Conservation (phyloP, 768 basidiomycete species). For the Termitomyces heimii region DNA sequence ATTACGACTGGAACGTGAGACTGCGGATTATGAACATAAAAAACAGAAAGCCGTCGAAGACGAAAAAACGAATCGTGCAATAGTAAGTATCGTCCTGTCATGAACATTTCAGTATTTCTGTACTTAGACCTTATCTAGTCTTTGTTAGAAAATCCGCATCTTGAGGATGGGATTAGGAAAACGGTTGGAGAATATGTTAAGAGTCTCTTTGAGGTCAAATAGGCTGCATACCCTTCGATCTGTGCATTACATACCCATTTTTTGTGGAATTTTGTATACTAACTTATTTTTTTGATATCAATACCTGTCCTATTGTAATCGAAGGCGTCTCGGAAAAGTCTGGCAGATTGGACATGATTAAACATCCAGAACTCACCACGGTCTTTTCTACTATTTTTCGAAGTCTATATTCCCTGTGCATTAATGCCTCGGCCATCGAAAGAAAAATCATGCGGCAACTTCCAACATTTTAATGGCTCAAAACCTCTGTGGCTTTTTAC, state of each 20-base stretch:
- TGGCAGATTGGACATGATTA: not conserved
- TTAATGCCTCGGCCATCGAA: too few species aligned
- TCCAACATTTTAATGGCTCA: not conserved
- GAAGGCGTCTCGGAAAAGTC: not conserved
- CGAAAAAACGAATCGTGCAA: conserved; percentile 61
- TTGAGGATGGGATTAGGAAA: conserved; percentile 57
- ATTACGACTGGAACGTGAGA: conserved; percentile 48
- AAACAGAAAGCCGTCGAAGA: conserved; percentile 44
- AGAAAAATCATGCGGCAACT: not conserved
- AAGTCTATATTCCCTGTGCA: not conserved
- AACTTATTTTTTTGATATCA: conserved; percentile 7
- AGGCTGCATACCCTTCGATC: conserved; percentile 4
- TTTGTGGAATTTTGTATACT: conserved; percentile 9
- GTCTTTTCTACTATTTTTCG: not conserved
- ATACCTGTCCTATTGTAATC: not conserved
- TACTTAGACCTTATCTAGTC: conserved; percentile 28
- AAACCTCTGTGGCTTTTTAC: too few species aligned
- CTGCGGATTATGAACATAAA: conserved; percentile 47
- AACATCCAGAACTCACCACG: not conserved
- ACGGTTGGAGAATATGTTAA: conserved; percentile 70
- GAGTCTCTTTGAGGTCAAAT: conserved; percentile 49
- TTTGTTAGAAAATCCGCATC: conserved; percentile 49
- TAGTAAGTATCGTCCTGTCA: conserved; percentile 28
- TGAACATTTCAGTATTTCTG: not conserved
- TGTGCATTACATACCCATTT: conserved; percentile 2